Evolutionary conservation across 768 basidiomycete species (phyloP).

Genomic region (Kondoa subrosea): DNA sequence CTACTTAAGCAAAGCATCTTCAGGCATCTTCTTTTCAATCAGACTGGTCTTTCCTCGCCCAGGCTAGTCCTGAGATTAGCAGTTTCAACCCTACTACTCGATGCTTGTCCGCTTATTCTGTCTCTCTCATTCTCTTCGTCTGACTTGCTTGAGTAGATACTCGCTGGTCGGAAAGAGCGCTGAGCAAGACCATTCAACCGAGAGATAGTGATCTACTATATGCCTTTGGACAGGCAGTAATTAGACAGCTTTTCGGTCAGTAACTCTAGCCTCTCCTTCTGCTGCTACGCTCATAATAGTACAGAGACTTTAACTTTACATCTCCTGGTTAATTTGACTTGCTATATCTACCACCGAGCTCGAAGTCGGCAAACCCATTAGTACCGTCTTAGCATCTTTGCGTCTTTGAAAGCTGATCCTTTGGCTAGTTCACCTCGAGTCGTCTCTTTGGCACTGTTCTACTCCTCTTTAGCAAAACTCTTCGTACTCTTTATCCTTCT

Average conservation of each 20-base stretch:
- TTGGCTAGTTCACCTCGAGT: not conserved
- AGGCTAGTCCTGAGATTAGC: not conserved
- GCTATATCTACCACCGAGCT: not conserved
- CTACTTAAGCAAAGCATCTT: not conserved
- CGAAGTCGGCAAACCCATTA: not conserved
- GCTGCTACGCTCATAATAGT: not conserved
- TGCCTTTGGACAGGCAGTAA: not conserved
- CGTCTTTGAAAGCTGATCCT: not conserved
- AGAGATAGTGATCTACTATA: not conserved
- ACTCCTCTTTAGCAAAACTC: not conserved
- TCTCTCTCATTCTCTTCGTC: not conserved
- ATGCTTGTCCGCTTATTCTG: conserved; percentile 3
- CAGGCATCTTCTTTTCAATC: conserved; percentile 3
- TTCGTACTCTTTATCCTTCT: not conserved
- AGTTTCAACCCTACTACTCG: not conserved
- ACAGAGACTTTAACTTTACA: not conserved
- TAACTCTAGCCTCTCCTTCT: not conserved
- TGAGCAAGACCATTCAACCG: not conserved
- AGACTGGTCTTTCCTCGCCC: not conserved
- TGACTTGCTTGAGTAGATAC: not conserved
- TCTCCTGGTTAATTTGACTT: not conserved
- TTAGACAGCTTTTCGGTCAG: not conserved
- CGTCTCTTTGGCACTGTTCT: conserved; percentile 1
- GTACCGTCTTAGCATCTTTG: not conserved
- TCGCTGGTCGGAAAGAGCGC: not conserved